Percentiles rank a stretch among this genome's conserved stretches.
phyloP scores from a whole-genome alignment of 2,329 filamentous ascomycete species.

The Lecanicillium sp. region DNA sequence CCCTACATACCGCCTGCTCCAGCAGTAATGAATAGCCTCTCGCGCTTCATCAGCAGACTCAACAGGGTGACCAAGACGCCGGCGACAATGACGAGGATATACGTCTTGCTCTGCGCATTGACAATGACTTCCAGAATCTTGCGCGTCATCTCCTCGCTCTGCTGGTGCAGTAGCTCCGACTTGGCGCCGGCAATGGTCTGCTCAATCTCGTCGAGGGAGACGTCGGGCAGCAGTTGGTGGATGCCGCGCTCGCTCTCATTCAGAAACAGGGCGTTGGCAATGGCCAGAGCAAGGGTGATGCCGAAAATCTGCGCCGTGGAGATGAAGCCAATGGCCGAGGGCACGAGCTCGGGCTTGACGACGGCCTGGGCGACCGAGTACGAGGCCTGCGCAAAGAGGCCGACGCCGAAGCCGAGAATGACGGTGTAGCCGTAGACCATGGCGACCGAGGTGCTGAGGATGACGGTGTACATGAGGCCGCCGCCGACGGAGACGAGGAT shows the following conservation, averaged over 20 bases:
- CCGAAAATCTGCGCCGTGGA: conserved; percentile 27
- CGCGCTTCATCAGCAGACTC: no score
- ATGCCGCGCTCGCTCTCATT: conserved; percentile 17
- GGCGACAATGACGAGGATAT: no score
- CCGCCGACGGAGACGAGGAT: conserved; percentile 29
- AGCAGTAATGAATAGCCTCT: no score
- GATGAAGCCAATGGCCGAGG: conserved; percentile 30
- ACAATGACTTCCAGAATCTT: no score
- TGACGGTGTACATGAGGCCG: conserved; percentile 20
- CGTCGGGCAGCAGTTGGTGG: neutral
- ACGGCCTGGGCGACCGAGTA: conserved; percentile 31
- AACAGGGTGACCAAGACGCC: no score
- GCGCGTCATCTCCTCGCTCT: no score
- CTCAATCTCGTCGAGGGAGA: neutral
- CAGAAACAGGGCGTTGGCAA: conserved; percentile 30
- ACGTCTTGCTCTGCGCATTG: no score
- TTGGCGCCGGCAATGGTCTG: neutral
- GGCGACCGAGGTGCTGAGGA: conserved; percentile 5
- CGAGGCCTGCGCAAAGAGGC: conserved; percentile 27
- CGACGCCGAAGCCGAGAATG: conserved; percentile 35
- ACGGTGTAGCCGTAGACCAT: conserved; percentile 30
- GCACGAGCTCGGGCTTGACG: conserved; percentile 23
- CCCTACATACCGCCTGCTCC: no score
- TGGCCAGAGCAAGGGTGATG: conserved; percentile 27
- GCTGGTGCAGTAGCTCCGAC: neutral